Conservation (phyloP, 371 early-diverging fungal genomes). For the Blakeslea trispora region DNA sequence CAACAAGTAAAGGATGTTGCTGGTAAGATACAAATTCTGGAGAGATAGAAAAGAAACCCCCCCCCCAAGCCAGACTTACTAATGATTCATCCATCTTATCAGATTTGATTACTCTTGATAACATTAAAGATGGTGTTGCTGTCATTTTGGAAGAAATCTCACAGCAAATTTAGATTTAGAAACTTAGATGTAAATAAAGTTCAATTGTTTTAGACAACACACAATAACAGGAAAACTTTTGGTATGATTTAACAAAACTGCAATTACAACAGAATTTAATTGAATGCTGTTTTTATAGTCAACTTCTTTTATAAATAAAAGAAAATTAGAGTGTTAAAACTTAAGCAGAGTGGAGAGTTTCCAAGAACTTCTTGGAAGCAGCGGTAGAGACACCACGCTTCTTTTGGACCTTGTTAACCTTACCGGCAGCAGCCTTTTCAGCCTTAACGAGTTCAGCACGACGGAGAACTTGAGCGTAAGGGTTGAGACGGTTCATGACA, state of each 20-base stretch:
- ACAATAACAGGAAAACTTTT: neutral
- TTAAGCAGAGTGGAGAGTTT: conserved; percentile 67
- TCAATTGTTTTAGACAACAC: neutral
- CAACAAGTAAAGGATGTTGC: conserved; percentile 36
- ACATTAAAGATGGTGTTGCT: conserved; percentile 41
- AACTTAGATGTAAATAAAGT: no score
- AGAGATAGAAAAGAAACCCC: no score
- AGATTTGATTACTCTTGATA: conserved; percentile 33
- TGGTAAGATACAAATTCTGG: no score
- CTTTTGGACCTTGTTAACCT: conserved; percentile 65
- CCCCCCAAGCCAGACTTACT: no score
- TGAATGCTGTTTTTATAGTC: neutral
- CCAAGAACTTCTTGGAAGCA: conserved; percentile 67
- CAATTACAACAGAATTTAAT: neutral
- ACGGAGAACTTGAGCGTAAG: conserved; percentile 90
- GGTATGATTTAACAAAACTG: neutral
- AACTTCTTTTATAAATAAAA: neutral
- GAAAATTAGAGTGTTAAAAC: no score
- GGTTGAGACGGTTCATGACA: conserved; percentile 95
- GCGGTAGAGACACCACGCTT: conserved; percentile 37
- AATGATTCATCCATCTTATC: neutral
- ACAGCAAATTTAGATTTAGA: conserved; percentile 10
- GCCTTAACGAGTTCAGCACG: conserved; percentile 78
- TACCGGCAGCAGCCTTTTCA: conserved; percentile 67
- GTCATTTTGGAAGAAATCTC: conserved; percentile 37